phyloP scores from a whole-genome alignment of 2,329 filamentous ascomycete species.

The Cyphellophora attinorum region DNA sequence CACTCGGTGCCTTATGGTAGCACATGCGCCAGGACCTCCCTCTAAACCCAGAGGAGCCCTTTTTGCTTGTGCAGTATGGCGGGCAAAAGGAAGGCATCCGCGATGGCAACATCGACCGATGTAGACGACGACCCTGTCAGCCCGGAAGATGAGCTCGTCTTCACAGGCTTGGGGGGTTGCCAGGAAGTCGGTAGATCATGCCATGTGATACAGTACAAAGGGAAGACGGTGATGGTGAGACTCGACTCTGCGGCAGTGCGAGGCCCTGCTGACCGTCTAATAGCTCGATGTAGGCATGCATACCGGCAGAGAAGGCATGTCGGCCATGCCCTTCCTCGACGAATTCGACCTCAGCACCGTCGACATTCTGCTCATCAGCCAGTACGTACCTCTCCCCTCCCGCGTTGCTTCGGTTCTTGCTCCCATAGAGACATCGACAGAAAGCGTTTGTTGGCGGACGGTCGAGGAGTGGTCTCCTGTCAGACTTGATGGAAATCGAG shows the following conservation, averaged over 20 bases:
- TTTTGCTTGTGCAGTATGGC: too few species aligned
- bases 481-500: too few species aligned
- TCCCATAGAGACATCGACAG: too few species aligned
- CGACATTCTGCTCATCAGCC: slow-evolving; percentile 93
- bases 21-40: slow-evolving; percentile 33
- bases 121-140: slow-evolving; percentile 77
- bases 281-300: slow-evolving; percentile 96
- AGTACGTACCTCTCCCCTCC: slow-evolving; percentile 71
- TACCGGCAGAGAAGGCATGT: slow-evolving; percentile 72
- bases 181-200: slow-evolving; percentile 96
- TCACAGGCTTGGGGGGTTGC: slow-evolving; percentile 84
- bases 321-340: slow-evolving; percentile 92
- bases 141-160: slow-evolving; percentile 87
- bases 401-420: too few species aligned
- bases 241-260: not conserved
- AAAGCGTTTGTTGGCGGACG: too few species aligned
- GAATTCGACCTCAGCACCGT: slow-evolving; percentile 97
- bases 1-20: too few species aligned
- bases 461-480: too few species aligned
- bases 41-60: slow-evolving; percentile 5
- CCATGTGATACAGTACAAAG: slow-evolving; percentile 98
- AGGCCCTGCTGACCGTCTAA: slow-evolving; percentile 12
- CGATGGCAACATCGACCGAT: slow-evolving; percentile 52
- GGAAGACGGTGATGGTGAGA: slow-evolving; percentile 94
- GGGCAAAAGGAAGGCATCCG: slow-evolving; percentile 80